phyloP scores from a whole-genome alignment of 2,329 filamentous ascomycete species.

The Didymella sp. region DNA sequence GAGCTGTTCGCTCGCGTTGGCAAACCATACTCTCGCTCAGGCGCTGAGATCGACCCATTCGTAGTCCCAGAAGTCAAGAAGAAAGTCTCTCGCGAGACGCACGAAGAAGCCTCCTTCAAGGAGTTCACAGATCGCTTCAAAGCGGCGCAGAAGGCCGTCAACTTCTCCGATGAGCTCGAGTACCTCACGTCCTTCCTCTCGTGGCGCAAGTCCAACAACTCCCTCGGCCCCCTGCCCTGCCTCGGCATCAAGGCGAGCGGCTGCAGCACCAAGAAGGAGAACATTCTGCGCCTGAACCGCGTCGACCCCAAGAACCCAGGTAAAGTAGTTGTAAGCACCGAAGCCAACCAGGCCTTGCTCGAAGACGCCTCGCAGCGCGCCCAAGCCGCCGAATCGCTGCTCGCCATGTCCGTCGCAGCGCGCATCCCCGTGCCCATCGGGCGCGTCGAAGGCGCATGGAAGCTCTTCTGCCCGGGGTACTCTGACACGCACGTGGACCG shows the following conservation, averaged over 20 bases:
- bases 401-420: conserved; percentile 27
- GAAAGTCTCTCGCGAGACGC: conserved; percentile 18
- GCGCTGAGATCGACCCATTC: conserved; percentile 26
- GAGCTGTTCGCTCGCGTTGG: conserved; percentile 31
- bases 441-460: conserved; percentile 32
- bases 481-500: conserved; percentile 33
- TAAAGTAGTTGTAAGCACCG: conserved; percentile 7
- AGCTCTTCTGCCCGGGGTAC: conserved; percentile 40
- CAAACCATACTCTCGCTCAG: conserved; percentile 31
- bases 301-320: conserved; percentile 14
- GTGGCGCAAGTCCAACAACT: conserved; percentile 19
- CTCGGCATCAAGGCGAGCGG: conserved; percentile 36
- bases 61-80: conserved; percentile 9
- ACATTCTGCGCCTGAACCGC: conserved; percentile 25
- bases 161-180: conserved; percentile 37
- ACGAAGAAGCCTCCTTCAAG: conserved; percentile 24
- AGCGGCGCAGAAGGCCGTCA: conserved; percentile 26
- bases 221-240: conserved; percentile 27
- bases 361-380: conserved; percentile 8
- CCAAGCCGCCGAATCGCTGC: conserved; percentile 24
- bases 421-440: conserved; percentile 39
- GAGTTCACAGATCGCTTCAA: conserved; percentile 29
- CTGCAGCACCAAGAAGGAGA: conserved; percentile 37
- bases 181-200: conserved; percentile 25
- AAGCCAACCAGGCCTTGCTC: conserved; percentile 9